Evolutionary conservation across 768 basidiomycete genomes (phyloP), one percentile per base, ranked within the genome.

Genomic region (Rhodotorula kratochvilovae): DNA sequence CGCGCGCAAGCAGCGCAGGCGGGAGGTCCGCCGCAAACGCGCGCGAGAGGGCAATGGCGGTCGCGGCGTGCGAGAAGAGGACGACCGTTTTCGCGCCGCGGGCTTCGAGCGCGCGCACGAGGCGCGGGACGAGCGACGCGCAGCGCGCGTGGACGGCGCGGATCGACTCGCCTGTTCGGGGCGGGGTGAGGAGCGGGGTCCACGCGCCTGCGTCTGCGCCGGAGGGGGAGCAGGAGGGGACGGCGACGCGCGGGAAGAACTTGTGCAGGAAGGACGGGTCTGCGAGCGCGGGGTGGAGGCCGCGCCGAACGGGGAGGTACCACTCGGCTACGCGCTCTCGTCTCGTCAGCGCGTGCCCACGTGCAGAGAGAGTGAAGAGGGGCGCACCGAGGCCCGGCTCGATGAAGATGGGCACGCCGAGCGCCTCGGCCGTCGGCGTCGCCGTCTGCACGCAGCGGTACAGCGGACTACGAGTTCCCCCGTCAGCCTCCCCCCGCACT

Each of bases 401-500:
- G 23, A 89, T 85, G 72, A 85, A 88, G 62, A 92, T 85, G 1
- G 91, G 90, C 7, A 91, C 71, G 23, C 82, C 61, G 81, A 92
- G 83, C 0, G 85, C 85, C 50, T 81, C 79, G 25, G 91, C 85
- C 5, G 84, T 81, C 4, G 91, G 90, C 43, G 84, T 82, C 2
- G 88, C 81, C 0, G 91, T 93, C 78, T 93, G 91, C 33, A 92
- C 82, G 79, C 91, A 92, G n/a, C 91, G 89, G 81, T 92, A 92
- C 78, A 89, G 91, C 15, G 90, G 90, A 0, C 73, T 74, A n/a
- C n/a, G n/a, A n/a, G n/a, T n/a, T n/a, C n/a, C n/a, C n/a, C n/a
- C n/a, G n/a, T n/a, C n/a, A n/a, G n/a, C n/a, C n/a, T n/a, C n/a
- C n/a, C n/a, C n/a, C n/a, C n/a, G n/a, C n/a, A n/a, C n/a, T n/a